Base-by-base conservation (phyloP, 2,329 filamentous ascomycete species). In the Claviceps monticola region DNA sequence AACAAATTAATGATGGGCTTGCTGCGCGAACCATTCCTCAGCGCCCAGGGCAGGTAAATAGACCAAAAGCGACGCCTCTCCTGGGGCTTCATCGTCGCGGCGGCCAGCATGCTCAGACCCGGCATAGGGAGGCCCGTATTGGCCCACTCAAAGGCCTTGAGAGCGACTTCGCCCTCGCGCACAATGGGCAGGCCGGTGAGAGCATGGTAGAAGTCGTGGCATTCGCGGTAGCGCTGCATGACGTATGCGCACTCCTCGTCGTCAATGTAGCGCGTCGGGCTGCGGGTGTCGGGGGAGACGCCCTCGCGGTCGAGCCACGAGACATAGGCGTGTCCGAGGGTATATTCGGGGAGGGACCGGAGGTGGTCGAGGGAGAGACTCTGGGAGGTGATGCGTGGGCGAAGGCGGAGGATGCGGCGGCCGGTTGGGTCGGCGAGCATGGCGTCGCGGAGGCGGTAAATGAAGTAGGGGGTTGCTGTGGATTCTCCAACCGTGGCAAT, bases 101-200 rank as follows among this genome's bases (percentile, higher is more conserved):
- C 88, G 1, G 90, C 88, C 53, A 90, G 80, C 50, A 94, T 74
- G 62, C 85, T 88, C 57, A 98, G 67, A 0, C 87, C 93, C 8
- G 93, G 95, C 93, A 98, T 98, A 0, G 93, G 93, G 51, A 98
- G 71, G 37, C 94, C 70, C 1, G 90, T 97, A 64, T 97, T 98
- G 26, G 89, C 82, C 66, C 95, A 98, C 71, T 98, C 93, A 59
- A 98, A 95, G 0, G 90, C 89, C 71, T 98, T 98, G 59, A 98
- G 77, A n/a, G 91, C 93, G 13, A 98, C 79, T 73, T 98, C 93
- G 26, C 93, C 93, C 72, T 98, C 93, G n/a, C 89, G 79, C 56
- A 95, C 84, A 43, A 94, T 80, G 0, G 93, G 93, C 47, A 98
- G 70, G 0, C 91, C 91, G 0, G 90, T 95, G 50, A 98, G 74